Conservation (phyloP, 2,329 filamentous ascomycete genomes). For the Aspergillus sp. region DNA sequence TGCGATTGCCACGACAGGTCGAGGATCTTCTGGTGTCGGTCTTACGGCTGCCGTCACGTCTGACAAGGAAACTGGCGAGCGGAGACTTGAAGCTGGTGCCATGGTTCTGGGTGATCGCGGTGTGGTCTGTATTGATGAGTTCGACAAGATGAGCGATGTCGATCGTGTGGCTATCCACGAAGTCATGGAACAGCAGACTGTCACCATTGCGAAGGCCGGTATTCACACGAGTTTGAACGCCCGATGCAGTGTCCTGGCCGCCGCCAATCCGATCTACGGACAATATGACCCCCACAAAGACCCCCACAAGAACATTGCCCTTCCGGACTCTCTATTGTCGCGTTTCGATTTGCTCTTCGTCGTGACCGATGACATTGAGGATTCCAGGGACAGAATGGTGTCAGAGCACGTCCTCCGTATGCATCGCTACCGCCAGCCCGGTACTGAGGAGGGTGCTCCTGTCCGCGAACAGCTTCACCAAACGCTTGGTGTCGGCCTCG, state of each 20-base stretch:
- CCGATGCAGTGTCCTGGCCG: constrained; percentile 92
- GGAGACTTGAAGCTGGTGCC: constrained; percentile 91
- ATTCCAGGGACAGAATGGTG: constrained; percentile 83
- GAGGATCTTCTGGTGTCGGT: constrained; percentile 96
- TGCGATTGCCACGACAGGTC: constrained; percentile 94
- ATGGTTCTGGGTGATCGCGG: constrained; percentile 98
- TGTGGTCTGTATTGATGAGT: constrained; percentile 98
- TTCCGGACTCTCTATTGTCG: constrained; percentile 92
- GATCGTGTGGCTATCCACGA: constrained; percentile 98
- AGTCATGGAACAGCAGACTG: constrained; percentile 99
- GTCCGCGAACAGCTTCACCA: constrained; percentile 86
- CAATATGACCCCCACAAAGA: constrained; percentile 99
- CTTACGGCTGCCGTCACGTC: constrained; percentile 93
- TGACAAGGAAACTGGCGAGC: constrained; percentile 96
- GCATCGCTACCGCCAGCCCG: constrained; percentile 91
- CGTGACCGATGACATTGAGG: constrained; percentile 97
- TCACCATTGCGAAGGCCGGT: constrained; percentile 97
- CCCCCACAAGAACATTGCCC: constrained; percentile 95
- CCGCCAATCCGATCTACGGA: constrained; percentile 95
- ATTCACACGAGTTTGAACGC: constrained; percentile 98
- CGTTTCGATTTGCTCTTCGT: constrained; percentile 98
- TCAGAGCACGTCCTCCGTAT: constrained; percentile 97
- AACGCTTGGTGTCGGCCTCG: constrained; percentile 81
- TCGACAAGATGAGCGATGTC: constrained; percentile 99
- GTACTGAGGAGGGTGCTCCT: constrained; percentile 90